phyloP scores from a whole-genome alignment of 2,329 filamentous ascomycete genomes.

The Macroventuria anomochaeta region DNA sequence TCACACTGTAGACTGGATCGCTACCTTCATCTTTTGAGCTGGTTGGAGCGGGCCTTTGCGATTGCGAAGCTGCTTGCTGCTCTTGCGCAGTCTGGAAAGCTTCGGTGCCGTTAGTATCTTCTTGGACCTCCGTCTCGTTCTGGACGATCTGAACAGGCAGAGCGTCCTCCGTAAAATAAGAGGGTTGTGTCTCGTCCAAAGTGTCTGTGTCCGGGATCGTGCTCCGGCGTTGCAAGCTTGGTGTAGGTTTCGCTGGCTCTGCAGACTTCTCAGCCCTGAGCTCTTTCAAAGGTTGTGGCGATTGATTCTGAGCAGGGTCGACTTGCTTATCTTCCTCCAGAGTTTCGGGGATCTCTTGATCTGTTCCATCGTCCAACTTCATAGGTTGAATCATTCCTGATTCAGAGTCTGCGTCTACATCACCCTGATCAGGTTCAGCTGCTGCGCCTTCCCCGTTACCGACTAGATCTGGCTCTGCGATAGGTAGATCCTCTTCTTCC shows the following conservation, averaged over 20 bases:
- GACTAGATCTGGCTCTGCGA: background rate
- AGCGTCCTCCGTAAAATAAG: slow-evolving; percentile 24
- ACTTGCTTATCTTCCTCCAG: slow-evolving; percentile 21
- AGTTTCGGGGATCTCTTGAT: slow-evolving; percentile 36
- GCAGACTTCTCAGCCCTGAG: background rate
- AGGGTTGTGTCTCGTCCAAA: slow-evolving; percentile 44
- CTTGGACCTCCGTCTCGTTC: background rate
- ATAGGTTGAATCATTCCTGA: slow-evolving; percentile 16
- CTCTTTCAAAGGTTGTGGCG: background rate
- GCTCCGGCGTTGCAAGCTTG: slow-evolving; percentile 32
- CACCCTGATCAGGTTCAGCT: background rate
- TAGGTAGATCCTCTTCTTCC: slow-evolving; percentile 1
- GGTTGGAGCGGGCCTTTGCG: slow-evolving; percentile 19
- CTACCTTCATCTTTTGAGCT: slow-evolving; percentile 26
- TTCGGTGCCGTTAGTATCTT: slow-evolving; percentile 31
- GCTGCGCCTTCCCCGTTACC: background rate
- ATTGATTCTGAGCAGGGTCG: background rate
- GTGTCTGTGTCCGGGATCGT: slow-evolving; percentile 45
- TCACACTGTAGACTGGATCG: slow-evolving; percentile 13
- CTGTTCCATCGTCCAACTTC: slow-evolving; percentile 16
- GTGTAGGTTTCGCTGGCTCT: background rate
- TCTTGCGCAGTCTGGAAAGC: slow-evolving; percentile 48
- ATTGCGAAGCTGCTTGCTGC: slow-evolving; percentile 39
- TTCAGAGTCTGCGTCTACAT: slow-evolving; percentile 9
- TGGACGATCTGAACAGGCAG: background rate